A percentile compares a stretch with the other conserved stretches of the same genome.
These are phyloP conservation scores for Suillus variegatus DNA, from an alignment of 768 basidiomycete species.

Conservation along the genomic window DNA sequence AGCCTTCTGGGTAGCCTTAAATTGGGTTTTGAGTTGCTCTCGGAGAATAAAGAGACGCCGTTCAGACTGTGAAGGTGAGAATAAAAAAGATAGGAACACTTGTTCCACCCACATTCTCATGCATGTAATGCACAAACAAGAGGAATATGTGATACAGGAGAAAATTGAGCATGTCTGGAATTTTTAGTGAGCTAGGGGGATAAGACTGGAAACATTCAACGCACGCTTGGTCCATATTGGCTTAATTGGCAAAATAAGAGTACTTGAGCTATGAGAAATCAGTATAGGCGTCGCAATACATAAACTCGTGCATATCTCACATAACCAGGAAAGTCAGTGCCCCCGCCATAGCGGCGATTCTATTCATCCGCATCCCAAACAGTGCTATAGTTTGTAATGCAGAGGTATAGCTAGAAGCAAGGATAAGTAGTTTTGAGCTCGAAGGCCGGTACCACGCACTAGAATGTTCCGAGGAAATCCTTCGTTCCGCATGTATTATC, in stretches of 20 bases:
- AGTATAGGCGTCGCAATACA: constrained; percentile 26
- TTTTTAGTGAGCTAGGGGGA: constrained; percentile 35
- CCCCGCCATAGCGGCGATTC: constrained; percentile 66
- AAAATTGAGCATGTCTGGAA: constrained; percentile 56
- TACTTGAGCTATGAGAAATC: constrained; percentile 29
- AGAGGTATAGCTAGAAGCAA: constrained; percentile 29
- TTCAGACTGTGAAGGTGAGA: constrained; percentile 39
- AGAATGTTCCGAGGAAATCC: constrained; percentile 41
- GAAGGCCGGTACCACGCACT: constrained; percentile 21
- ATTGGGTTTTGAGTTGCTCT: constrained; percentile 76
- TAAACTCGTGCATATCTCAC: constrained; percentile 33
- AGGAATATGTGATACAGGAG: constrained; percentile 80
- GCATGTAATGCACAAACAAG: constrained; percentile 72
- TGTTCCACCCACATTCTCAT: constrained; percentile 50
- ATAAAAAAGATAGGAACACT: background rate
- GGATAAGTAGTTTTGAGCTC: constrained; percentile 10
- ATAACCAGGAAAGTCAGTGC: constrained; percentile 55
- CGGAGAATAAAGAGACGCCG: constrained; percentile 68
- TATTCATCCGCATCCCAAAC: constrained; percentile 68
- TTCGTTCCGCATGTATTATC: constrained; percentile 42
- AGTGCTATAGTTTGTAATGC: constrained; percentile 60
- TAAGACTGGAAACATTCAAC: constrained; percentile 16
- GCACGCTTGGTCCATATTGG: constrained; percentile 39
- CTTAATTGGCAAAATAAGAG: constrained; percentile 40
- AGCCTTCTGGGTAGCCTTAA: constrained; percentile 66